Base-by-base conservation (phyloP, 2,329 filamentous ascomycete species). In the Pestalotiopsis sp. region DNA sequence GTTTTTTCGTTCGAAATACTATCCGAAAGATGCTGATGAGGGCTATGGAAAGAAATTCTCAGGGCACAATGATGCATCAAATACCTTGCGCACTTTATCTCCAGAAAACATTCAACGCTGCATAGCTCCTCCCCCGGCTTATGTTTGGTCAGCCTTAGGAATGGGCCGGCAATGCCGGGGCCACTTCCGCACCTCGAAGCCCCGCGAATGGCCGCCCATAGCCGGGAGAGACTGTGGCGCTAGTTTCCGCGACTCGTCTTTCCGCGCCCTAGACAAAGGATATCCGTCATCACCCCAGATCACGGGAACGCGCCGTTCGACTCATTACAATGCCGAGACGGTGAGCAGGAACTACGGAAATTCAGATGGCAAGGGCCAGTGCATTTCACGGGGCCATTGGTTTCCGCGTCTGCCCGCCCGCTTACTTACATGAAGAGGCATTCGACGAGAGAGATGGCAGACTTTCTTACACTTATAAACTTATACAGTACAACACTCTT, bases 171-270 rank as follows among this genome's bases (percentile, higher is more conserved):
- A 36, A 36, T 36, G 31, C 31, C 31, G 52, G 65, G 23, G 14
- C 27, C 17, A 40, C 20, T 66, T 66, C 65, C 65, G 65, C 65
- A 23, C n/a, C 17, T 14, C 45, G 17, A 56, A 20, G n/a, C 45
- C 56, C 65, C 65, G 65, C 52, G 52, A 66, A n/a, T 66, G 65
- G 65, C 65, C 65, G 65, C 65, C 49, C 65, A 60, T 66, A 66
- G 65, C 65, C 65, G 65, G 13, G 40, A n/a, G 40, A 12, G n/a
- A 38, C 23, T 27, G 65, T 59, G 65, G 65, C 65, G 56, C 36
- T 64, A 49, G 38, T 64, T 64, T 45, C 61, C 61, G 61, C 61
- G 40, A 45, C 40, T 45, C 20, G 38, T 41, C 31, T 36, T 66
- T 66, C 65, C 65, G 65, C 65, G 14, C 65, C 52, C 45, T 41